These are phyloP conservation scores for Neopestalotiopsis sp. DNA, from an alignment of 2,329 filamentous ascomycete genomes.

Conservation along the genomic window DNA sequence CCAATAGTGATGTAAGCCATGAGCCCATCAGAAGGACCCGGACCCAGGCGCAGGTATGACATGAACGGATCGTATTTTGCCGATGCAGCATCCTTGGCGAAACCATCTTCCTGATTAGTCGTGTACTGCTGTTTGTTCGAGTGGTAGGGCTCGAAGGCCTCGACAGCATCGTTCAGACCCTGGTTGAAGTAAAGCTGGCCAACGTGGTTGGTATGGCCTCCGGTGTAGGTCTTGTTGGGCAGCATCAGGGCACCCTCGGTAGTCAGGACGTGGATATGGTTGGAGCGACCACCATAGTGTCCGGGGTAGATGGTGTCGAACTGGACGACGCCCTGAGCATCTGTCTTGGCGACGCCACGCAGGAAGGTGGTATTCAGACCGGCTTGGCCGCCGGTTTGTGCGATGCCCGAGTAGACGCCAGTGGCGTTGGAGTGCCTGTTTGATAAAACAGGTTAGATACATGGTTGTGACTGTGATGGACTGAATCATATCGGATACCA, in stretches of 20 bases:
- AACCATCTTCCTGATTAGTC: background rate
- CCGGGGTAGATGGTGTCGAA: constrained; percentile 50
- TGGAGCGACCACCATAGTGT: constrained; percentile 48
- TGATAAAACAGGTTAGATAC: background rate
- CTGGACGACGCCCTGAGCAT: constrained; percentile 44
- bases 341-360: constrained; percentile 45
- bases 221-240: constrained; percentile 50
- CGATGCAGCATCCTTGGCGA: background rate
- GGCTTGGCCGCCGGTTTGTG: constrained; percentile 46
- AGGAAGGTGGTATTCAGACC: constrained; percentile 46
- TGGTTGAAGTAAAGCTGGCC: constrained; percentile 71
- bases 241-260: constrained; percentile 43
- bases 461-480: background rate
- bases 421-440: constrained; percentile 42
- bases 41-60: constrained; percentile 2
- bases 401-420: constrained; percentile 53
- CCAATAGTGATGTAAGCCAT: background rate
- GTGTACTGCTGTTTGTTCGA: background rate
- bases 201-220: constrained; percentile 56
- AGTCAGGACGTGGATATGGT: constrained; percentile 54
- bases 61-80: background rate
- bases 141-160: background rate
- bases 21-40: background rate
- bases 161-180: constrained; percentile 47
- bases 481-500: background rate